Evolutionary conservation across 1,284 basidiomycete genomes (phyloP), one percentile per base, ranked within the genome.

Genomic region (Pterulicium gracile): DNA sequence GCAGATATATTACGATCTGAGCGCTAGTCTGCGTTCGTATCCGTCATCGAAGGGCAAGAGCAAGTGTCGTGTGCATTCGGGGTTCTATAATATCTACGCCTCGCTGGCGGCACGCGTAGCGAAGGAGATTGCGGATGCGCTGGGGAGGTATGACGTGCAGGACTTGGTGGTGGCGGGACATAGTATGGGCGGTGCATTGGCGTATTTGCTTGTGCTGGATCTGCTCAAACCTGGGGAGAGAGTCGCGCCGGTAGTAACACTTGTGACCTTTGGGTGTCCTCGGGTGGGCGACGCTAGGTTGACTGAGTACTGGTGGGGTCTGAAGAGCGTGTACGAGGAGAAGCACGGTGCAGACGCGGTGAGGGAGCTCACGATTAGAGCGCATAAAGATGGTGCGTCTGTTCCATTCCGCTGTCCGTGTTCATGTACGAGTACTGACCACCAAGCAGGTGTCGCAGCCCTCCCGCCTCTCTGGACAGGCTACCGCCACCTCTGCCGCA

Each of bases 311-410:
- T 66, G 61, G 58, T 50, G 47, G 17, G 50, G 53, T 23, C 46
- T 49, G 3, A 48, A 58, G 4, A 43, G 44, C 21, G 48, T 43
- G 3, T 56, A 58, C 43, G 50, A 53, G 10, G 43, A 46, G 18
- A 42, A 44, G 43, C 48, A 58, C 35, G 61, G 59, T 12, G 41
- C 53, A 21, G 48, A 50, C 35, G 43, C 51, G 19, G 52, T 63
- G 22, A 47, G 50, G 14, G 63, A 63, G 39, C 60, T 57, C 44
- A 51, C 50, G 21, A 57, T 66, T 21, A 63, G 58, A 47, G 60
- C 52, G 15, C 57, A 60, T 47, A 64, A 64, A 41, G 63, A 66
- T 49, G 64, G 64, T 61, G 47, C 43, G 56, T 49, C n/a, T n/a
- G n/a, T n/a, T n/a, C n/a, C n/a, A n/a, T n/a, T n/a, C n/a, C n/a